Conservation (phyloP, 805 yeast species). For the Yarrowia yakushimensis region DNA sequence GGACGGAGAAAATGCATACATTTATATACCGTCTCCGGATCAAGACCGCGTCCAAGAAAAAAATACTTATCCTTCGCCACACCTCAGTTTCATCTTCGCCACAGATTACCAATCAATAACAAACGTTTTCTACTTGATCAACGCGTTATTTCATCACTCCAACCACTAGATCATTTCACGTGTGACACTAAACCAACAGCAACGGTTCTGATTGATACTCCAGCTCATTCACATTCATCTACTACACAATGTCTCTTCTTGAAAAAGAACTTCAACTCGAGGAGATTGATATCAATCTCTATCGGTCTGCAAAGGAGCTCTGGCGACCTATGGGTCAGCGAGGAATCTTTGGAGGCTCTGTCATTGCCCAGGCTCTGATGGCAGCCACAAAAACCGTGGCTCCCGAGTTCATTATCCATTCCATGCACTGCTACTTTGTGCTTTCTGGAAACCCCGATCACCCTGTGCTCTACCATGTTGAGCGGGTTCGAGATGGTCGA, state of each 20-base stretch:
- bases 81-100: neutral
- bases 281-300: conserved; percentile 27
- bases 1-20: neutral
- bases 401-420: conserved; percentile 25
- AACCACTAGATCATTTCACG: neutral
- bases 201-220: neutral
- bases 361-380: conserved; percentile 28
- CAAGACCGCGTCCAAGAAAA: too few relatives aligned
- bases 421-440: conserved; percentile 29
- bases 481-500: conserved; percentile 49
- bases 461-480: conserved; percentile 53
- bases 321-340: conserved; percentile 29
- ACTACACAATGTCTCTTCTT: conserved; percentile 27
- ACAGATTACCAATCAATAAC: too few relatives aligned
- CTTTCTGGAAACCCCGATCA: conserved; percentile 28
- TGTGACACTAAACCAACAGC: neutral
- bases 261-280: conserved; percentile 27
- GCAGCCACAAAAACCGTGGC: conserved; percentile 27
- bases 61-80: neutral
- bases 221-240: too few relatives aligned
- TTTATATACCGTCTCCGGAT: too few relatives aligned
- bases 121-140: neutral
- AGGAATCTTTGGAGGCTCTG: conserved; percentile 29
- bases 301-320: conserved; percentile 25
- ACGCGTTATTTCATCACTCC: neutral